phyloP scores from a whole-genome alignment of 176 grass and related monocot species.

The Eremochloa ophiuroides region DNA sequence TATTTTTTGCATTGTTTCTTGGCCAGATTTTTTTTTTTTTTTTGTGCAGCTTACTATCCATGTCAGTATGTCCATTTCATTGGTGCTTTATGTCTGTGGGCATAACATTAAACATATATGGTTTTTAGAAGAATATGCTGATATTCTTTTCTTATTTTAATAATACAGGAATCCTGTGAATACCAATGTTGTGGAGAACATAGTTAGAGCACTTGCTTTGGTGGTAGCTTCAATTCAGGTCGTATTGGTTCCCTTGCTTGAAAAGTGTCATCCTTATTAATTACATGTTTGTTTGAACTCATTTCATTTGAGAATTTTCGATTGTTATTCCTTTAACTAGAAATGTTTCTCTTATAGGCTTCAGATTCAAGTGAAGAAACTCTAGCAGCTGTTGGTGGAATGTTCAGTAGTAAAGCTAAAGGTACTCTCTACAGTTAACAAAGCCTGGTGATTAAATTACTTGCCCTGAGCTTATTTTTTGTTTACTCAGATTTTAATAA shows the following conservation, averaged over 20 bases:
- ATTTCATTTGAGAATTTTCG: not conserved
- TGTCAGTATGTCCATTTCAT: not conserved
- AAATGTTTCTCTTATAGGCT: slow-evolving; percentile 54
- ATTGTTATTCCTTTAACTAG: slow-evolving; percentile 17
- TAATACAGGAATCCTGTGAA: slow-evolving; percentile 78
- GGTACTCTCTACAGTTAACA: slow-evolving; percentile 43
- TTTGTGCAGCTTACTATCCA: not conserved
- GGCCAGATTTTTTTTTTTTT: slow-evolving; percentile 7
- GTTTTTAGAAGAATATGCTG: not conserved
- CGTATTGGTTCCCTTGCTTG: slow-evolving; percentile 45
- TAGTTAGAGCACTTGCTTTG: slow-evolving; percentile 87
- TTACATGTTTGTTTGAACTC: not conserved
- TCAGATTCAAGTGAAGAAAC: slow-evolving; percentile 96
- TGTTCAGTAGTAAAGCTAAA: slow-evolving; percentile 99
- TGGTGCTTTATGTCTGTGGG: not conserved
- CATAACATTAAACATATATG: not conserved
- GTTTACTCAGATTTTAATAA: not conserved
- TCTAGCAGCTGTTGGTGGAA: slow-evolving; percentile 91
- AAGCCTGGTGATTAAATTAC: slow-evolving; percentile 4
- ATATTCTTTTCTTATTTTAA: slow-evolving; percentile 12
- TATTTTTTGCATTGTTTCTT: not conserved
- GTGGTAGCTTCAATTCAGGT: slow-evolving; percentile 90
- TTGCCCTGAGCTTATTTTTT: slow-evolving; percentile 10
- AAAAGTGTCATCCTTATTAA: not conserved
- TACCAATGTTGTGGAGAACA: slow-evolving; percentile 99